These are phyloP conservation scores for Ophiostoma perfectum DNA, from an alignment of 2,329 filamentous ascomycete species.

Conservation along the genomic window DNA sequence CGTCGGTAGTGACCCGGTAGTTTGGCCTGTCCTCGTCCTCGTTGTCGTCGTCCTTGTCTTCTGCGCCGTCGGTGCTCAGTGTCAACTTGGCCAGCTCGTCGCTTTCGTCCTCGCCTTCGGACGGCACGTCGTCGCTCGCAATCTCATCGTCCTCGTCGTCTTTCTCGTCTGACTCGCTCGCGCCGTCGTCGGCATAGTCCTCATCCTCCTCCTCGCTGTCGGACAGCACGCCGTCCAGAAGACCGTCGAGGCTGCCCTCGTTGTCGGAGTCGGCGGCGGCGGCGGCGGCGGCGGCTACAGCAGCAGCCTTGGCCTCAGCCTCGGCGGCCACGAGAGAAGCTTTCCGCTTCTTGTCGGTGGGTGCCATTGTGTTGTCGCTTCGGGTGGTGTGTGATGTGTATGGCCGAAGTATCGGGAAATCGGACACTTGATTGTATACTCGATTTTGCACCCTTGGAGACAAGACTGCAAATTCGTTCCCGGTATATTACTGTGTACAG, in stretches of 20 bases:
- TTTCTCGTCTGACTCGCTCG: slow-evolving; percentile 33
- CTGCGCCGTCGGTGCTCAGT: slow-evolving; percentile 31
- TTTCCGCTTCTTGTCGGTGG: slow-evolving; percentile 55
- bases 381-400: slow-evolving; percentile 5
- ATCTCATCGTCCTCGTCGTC: slow-evolving; percentile 42
- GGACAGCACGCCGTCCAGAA: slow-evolving; percentile 53
- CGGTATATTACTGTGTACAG: not conserved
- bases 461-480: slow-evolving; percentile 1
- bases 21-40: slow-evolving; percentile 41
- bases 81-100: slow-evolving; percentile 36
- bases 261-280: slow-evolving; percentile 50
- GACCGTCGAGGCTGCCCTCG: slow-evolving; percentile 49
- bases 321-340: slow-evolving; percentile 51
- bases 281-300: slow-evolving; percentile 35
- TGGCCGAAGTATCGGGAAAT: slow-evolving; percentile 1
- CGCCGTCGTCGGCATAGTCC: slow-evolving; percentile 44
- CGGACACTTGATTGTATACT: not conserved
- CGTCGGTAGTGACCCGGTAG: slow-evolving; percentile 64
- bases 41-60: slow-evolving; percentile 33
- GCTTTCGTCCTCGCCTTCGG: slow-evolving; percentile 40
- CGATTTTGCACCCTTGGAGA: slow-evolving; percentile 11
- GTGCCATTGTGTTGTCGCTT: slow-evolving; percentile 34
- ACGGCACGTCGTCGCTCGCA: slow-evolving; percentile 39
- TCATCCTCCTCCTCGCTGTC: slow-evolving; percentile 54
- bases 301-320: slow-evolving; percentile 26